A percentile compares a stretch with the other conserved stretches of the same genome.
Evolutionary conservation across 768 basidiomycete genomes (phyloP).

Genomic region (Lepiota brunneoincarnata): DNA sequence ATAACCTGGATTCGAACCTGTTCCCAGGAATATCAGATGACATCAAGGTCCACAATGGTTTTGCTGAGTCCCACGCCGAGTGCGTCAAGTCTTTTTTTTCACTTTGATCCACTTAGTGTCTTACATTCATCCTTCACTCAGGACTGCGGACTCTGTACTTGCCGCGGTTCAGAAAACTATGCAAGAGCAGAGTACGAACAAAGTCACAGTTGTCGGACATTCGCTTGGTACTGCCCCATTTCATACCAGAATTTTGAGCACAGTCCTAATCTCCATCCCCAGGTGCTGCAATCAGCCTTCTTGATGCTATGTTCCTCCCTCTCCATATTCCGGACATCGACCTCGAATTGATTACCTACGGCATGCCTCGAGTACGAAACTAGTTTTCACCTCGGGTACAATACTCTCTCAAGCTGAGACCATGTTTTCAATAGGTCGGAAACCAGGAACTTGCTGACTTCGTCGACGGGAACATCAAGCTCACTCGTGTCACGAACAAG

Average conservation of each 20-base stretch:
- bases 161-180: slow-evolving; percentile 14
- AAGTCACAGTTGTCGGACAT: slow-evolving; percentile 39
- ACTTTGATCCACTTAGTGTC: not conserved
- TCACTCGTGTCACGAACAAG: slow-evolving; percentile 38
- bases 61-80: slow-evolving; percentile 45
- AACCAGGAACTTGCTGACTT: slow-evolving; percentile 45
- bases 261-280: slow-evolving; percentile 37
- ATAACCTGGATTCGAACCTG: slow-evolving; percentile 38
- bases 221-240: slow-evolving; percentile 11
- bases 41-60: slow-evolving; percentile 52
- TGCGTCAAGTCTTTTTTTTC: not conserved
- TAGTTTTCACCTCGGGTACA: slow-evolving; percentile 1
- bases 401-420: not conserved
- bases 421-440: slow-evolving; percentile 34
- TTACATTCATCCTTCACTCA: not conserved
- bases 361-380: slow-evolving; percentile 45
- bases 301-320: slow-evolving; percentile 47
- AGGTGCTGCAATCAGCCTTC: slow-evolving; percentile 49
- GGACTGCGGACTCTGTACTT: slow-evolving; percentile 39
- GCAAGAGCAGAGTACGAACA: slow-evolving; percentile 13
- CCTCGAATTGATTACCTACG: slow-evolving; percentile 44
- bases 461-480: slow-evolving; percentile 42
- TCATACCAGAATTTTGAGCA: too few relatives aligned
- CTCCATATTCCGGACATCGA: slow-evolving; percentile 40
- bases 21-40: slow-evolving; percentile 52